These are phyloP conservation scores for Thuidium tamariscinum DNA, from an alignment of 225 moss, liverwort and hornwort species.

Conservation along the genomic window DNA sequence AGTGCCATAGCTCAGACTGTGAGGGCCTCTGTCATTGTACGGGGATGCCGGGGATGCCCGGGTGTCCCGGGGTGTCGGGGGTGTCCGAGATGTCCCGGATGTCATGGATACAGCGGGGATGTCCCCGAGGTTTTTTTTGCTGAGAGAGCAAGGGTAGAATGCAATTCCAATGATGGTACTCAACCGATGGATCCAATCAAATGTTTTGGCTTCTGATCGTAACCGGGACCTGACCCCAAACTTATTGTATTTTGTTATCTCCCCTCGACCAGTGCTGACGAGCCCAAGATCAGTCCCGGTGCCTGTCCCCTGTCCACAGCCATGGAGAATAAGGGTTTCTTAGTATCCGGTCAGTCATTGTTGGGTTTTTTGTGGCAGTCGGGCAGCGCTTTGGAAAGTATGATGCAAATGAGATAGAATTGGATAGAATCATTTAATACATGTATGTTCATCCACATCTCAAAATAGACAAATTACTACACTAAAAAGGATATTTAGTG, in stretches of 20 bases:
- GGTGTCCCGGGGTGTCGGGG: not conserved
- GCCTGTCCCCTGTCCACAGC: not conserved
- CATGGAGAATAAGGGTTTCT: not conserved
- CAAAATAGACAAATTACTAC: fast-evolving
- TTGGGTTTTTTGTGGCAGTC: not conserved
- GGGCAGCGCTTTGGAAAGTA: not conserved
- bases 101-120: not conserved
- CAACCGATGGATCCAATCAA: not conserved
- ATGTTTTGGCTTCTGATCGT: too few species aligned
- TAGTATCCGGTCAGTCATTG: not conserved
- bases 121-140: not conserved
- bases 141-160: not conserved
- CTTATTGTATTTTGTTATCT: not conserved
- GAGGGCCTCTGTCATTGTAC: not conserved
- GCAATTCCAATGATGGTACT: not conserved
- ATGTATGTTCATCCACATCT: fast-evolving
- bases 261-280: not conserved
- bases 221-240: not conserved
- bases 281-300: too few species aligned
- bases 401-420: not conserved
- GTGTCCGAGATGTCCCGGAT: not conserved
- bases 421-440: not conserved
- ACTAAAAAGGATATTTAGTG: too few species aligned
- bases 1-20: not conserved
- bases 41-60: too few species aligned